Conservation (phyloP, 768 basidiomycete species). For the Rhodotorula diobovata region DNA sequence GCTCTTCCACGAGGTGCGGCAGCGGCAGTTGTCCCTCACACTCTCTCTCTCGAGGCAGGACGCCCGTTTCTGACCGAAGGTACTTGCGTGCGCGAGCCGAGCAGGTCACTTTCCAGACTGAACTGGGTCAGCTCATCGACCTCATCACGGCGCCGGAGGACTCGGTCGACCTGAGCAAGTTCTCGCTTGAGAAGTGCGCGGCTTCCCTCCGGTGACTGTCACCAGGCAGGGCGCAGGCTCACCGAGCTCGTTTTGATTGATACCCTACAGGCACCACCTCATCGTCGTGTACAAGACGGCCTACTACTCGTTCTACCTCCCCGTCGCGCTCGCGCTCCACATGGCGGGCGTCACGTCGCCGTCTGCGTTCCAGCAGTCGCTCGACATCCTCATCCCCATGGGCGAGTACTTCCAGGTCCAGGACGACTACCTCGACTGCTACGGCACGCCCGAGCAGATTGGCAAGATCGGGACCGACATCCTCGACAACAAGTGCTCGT, state of each 20-base stretch:
- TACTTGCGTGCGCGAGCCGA: background rate
- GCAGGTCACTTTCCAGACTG: constrained; percentile 74
- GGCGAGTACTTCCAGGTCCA: constrained; percentile 99
- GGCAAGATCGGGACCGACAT: constrained; percentile 99
- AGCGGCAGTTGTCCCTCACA: constrained; percentile 41
- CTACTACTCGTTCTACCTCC: constrained; percentile 97
- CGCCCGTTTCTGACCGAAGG: background rate
- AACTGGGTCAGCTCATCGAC: constrained; percentile 93
- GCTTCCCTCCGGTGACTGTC: constrained; percentile 2
- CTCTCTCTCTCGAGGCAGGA: background rate
- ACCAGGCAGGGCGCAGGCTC: too few relatives aligned
- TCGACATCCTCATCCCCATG: constrained; percentile 77
- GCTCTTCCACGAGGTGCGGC: constrained; percentile 71
- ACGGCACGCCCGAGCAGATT: constrained; percentile 80
- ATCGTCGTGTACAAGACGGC: constrained; percentile 98
- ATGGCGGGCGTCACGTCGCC: constrained; percentile 54
- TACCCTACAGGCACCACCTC: constrained; percentile 75
- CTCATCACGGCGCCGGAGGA: constrained; percentile 92
- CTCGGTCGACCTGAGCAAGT: constrained; percentile 75
- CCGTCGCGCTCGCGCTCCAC: constrained; percentile 89
- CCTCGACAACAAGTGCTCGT: constrained; percentile 96
- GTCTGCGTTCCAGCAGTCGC: constrained; percentile 66
- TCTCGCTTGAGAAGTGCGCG: constrained; percentile 73
- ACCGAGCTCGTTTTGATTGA: too few relatives aligned
- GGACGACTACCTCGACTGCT: constrained; percentile 93